Percentiles rank a stretch among this genome's conserved stretches.
Evolutionary conservation across 2,329 filamentous ascomycete genomes (phyloP).

Genomic region (Triangularia setosa): DNA sequence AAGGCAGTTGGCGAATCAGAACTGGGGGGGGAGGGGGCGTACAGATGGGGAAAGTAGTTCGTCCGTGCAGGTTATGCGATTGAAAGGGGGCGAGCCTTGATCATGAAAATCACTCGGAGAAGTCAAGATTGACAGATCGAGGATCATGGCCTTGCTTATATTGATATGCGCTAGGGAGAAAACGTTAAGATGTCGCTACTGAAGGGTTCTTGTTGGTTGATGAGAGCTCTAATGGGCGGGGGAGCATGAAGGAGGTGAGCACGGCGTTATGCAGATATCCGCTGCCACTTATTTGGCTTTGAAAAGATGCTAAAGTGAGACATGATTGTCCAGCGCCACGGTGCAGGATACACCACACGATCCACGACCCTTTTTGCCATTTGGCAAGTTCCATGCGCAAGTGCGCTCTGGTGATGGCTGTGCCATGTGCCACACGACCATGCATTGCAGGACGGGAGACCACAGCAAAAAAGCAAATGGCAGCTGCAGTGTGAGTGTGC

Average conservation of each 20-base stretch:
- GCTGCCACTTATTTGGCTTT: background rate
- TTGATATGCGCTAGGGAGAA: background rate
- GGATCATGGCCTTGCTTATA: background rate
- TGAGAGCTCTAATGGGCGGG: background rate
- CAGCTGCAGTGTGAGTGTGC: background rate
- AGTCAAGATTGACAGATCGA: background rate
- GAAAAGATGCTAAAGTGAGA: background rate
- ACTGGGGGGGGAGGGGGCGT: background rate
- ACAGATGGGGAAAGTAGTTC: background rate
- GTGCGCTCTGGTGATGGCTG: background rate
- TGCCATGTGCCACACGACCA: background rate
- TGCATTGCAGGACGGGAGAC: background rate
- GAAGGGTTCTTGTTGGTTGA: background rate
- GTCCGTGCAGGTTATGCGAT: background rate
- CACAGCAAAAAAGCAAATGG: background rate
- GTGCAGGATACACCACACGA: background rate
- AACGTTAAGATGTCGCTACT: background rate
- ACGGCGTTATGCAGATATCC: background rate
- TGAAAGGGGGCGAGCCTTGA: background rate
- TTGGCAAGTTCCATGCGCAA: background rate
- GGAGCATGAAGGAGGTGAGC: background rate
- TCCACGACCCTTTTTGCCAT: background rate
- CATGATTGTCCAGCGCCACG: conserved; percentile 1
- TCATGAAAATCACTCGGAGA: background rate
- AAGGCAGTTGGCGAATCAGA: background rate